A percentile compares a stretch with the other conserved stretches of the same genome.
These are phyloP conservation scores for Adenanthera pavonina DNA, from an alignment of 306 rosid species.

Conservation along the genomic window DNA sequence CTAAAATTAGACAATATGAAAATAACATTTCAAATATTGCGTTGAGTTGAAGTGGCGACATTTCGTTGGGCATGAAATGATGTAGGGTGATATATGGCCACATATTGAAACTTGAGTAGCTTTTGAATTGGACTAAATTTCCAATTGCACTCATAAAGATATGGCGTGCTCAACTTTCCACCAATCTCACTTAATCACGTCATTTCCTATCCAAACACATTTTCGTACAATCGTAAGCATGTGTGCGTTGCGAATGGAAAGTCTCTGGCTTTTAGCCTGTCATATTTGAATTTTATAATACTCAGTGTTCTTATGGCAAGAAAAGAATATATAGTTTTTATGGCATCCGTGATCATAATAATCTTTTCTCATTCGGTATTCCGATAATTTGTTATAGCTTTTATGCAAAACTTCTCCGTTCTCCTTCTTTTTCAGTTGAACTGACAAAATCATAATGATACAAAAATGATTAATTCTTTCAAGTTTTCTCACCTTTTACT, in stretches of 20 bases:
- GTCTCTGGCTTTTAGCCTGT: not conserved
- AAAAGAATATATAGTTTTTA: not conserved
- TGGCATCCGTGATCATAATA: no score
- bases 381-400: not conserved
- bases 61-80: not conserved
- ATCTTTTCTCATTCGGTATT: no score
- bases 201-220: not conserved
- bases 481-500: not conserved
- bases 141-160: not conserved
- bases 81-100: not conserved
- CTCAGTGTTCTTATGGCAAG: no score
- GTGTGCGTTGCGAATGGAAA: not conserved
- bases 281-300: no score
- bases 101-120: not conserved
- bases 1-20: not conserved
- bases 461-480: not conserved
- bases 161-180: not conserved
- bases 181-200: not conserved
- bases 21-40: not conserved
- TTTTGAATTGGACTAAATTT: not conserved
- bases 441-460: not conserved
- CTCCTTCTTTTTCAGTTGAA: not conserved
- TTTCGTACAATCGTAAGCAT: not conserved
- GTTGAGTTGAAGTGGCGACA: not conserved
- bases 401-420: not conserved